Evolutionary conservation across 2,329 filamentous ascomycete genomes (phyloP).

Genomic region (Exophiala lecanii-corni): DNA sequence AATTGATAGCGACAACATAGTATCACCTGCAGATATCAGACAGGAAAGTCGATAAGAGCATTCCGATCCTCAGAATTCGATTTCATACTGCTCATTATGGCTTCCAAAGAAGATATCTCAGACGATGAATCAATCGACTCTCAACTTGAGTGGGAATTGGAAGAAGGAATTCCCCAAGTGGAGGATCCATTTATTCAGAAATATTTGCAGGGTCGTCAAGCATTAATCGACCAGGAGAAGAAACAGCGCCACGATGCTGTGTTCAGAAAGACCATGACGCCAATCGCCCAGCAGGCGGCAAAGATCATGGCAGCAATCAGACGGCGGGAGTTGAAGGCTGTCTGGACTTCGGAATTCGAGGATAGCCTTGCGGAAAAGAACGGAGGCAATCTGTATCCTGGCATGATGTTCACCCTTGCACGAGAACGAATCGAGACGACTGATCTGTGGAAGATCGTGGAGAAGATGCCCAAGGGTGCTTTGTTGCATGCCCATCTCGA

Average conservation of each 20-base stretch:
- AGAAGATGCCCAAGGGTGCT: slow-evolving; percentile 81
- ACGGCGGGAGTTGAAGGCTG: slow-evolving; percentile 65
- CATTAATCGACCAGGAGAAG: slow-evolving; percentile 75
- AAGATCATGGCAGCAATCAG: slow-evolving; percentile 76
- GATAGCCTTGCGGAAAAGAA: slow-evolving; percentile 60
- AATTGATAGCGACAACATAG: background rate
- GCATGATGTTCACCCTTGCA: slow-evolving; percentile 89
- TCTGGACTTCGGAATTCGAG: slow-evolving; percentile 73
- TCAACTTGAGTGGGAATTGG: slow-evolving; percentile 31
- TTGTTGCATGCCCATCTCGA: slow-evolving; percentile 84
- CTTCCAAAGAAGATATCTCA: slow-evolving; percentile 8
- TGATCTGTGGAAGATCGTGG: slow-evolving; percentile 78
- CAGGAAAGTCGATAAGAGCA: too few species aligned
- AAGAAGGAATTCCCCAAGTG: slow-evolving; percentile 43
- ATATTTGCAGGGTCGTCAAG: slow-evolving; percentile 70
- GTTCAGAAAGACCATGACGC: slow-evolving; percentile 71
- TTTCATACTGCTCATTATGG: slow-evolving; percentile 6
- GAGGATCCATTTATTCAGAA: slow-evolving; percentile 75
- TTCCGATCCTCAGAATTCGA: too few species aligned
- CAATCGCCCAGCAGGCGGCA: slow-evolving; percentile 71
- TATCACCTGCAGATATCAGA: too few species aligned
- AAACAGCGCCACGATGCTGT: slow-evolving; percentile 71
- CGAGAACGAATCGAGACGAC: slow-evolving; percentile 82
- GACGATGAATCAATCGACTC: slow-evolving; percentile 22
- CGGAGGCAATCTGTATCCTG: slow-evolving; percentile 67